phyloP scores from a whole-genome alignment of 108 stramenopile genomes.

The Skeletonema costatum region DNA sequence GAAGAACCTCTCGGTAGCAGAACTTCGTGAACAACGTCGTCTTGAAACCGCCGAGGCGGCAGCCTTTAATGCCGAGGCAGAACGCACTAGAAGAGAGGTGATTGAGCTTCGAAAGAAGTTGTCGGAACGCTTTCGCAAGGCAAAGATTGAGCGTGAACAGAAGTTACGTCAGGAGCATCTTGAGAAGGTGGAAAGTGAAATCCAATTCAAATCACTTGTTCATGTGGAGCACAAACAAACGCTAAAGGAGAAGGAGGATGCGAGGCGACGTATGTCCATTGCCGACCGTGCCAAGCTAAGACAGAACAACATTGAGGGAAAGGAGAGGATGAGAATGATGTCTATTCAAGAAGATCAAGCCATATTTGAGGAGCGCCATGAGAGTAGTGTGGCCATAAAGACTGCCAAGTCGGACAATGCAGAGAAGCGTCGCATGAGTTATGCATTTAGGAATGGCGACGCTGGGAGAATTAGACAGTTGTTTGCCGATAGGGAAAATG shows the following conservation, averaged over 20 bases:
- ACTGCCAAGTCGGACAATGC: constrained; percentile 45
- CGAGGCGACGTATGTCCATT: constrained; percentile 65
- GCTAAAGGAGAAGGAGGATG: constrained; percentile 72
- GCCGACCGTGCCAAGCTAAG: constrained; percentile 64
- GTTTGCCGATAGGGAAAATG: constrained; percentile 43
- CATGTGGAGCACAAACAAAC: constrained; percentile 78
- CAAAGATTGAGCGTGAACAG: constrained; percentile 54
- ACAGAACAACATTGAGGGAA: constrained; percentile 64
- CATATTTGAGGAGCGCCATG: constrained; percentile 64
- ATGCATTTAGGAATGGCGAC: constrained; percentile 72
- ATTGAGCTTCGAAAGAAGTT: constrained; percentile 64
- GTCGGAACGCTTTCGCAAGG: constrained; percentile 58
- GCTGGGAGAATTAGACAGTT: constrained; percentile 60
- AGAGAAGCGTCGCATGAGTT: constrained; percentile 70
- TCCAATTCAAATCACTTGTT: constrained; percentile 73
- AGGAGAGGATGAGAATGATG: constrained; percentile 51
- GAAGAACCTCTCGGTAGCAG: constrained; percentile 29
- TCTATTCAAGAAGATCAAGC: constrained; percentile 66
- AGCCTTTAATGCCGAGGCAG: constrained; percentile 55
- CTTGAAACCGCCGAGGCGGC: constrained; percentile 59
- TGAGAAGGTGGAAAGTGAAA: constrained; percentile 64
- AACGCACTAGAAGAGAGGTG: constrained; percentile 62
- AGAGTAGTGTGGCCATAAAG: constrained; percentile 54
- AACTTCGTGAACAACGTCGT: constrained; percentile 64
- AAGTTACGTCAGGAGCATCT: constrained; percentile 38